phyloP scores from a whole-genome alignment of 1,139 yeast species.

The Suhomyces wounanorum region DNA sequence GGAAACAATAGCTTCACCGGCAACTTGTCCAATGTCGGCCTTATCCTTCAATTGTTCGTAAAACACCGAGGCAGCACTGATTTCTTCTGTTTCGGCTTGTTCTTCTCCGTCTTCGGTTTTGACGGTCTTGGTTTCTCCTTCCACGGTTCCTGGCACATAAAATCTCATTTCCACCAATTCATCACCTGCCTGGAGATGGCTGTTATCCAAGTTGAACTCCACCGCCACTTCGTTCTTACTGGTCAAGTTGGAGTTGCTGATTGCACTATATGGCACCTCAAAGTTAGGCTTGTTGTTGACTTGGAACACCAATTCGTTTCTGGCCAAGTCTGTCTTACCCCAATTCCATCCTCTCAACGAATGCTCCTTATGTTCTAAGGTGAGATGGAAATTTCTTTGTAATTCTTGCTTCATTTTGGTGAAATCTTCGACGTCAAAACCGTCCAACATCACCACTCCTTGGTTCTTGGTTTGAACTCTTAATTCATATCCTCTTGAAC shows the following conservation, averaged over 20 bases:
- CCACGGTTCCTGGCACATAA: slow-evolving; percentile 82
- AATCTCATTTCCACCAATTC: slow-evolving; percentile 93
- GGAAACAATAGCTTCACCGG: slow-evolving; percentile 96
- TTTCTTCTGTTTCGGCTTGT: slow-evolving; percentile 48
- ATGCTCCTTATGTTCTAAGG: slow-evolving; percentile 83
- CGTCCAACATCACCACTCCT: slow-evolving; percentile 87
- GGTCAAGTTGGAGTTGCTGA: slow-evolving; percentile 86
- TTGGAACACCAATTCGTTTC: slow-evolving; percentile 85
- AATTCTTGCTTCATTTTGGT: slow-evolving; percentile 79
- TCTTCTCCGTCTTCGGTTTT: slow-evolving; percentile 38
- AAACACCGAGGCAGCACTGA: slow-evolving; percentile 79
- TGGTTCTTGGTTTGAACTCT: slow-evolving; percentile 85
- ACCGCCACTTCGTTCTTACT: slow-evolving; percentile 93
- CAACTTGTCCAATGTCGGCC: slow-evolving; percentile 95
- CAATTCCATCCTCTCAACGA: slow-evolving; percentile 98
- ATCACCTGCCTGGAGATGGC: slow-evolving; percentile 78
- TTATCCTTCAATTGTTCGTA: slow-evolving; percentile 89
- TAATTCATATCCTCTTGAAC: slow-evolving; percentile 87
- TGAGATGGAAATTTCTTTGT: slow-evolving; percentile 70
- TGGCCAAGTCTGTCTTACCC: slow-evolving; percentile 92
- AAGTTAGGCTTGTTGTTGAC: slow-evolving; percentile 88
- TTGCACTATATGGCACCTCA: slow-evolving; percentile 81
- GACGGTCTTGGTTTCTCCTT: slow-evolving; percentile 40
- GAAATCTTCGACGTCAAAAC: slow-evolving; percentile 84
- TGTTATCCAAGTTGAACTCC: slow-evolving; percentile 70